Evolutionary conservation across 2,329 filamentous ascomycete species (phyloP).

Genomic region (Alternaria postmessia): DNA sequence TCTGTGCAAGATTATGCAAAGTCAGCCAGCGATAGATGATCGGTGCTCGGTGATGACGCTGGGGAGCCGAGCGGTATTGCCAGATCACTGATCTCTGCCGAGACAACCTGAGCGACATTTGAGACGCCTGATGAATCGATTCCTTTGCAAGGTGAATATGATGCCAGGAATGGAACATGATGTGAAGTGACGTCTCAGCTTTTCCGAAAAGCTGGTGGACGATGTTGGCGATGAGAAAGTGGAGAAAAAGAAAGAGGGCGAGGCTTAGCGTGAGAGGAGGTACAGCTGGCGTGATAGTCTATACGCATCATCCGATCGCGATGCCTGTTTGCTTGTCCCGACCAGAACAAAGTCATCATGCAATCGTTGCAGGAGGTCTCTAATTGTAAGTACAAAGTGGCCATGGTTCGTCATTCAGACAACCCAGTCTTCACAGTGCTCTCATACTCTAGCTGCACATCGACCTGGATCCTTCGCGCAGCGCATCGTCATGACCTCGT

Average conservation of each 20-base stretch:
- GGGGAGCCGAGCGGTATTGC: slow-evolving; percentile 14
- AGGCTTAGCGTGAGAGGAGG: background rate
- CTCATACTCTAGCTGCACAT: background rate
- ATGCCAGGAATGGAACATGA: slow-evolving; percentile 1
- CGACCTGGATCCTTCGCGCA: background rate
- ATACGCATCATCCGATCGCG: background rate
- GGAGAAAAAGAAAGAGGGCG: background rate
- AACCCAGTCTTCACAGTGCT: background rate
- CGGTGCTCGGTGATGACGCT: slow-evolving; percentile 10
- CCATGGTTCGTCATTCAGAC: background rate
- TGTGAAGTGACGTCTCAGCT: background rate
- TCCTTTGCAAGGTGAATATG: slow-evolving; percentile 1
- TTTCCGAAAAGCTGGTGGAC: background rate
- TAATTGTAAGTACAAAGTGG: background rate
- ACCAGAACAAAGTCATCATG: background rate
- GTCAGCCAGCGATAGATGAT: slow-evolving; percentile 11
- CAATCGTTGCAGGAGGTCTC: background rate
- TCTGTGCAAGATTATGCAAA: slow-evolving; percentile 6
- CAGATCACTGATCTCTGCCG: slow-evolving; percentile 1
- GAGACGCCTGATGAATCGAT: background rate
- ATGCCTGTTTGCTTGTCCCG: background rate
- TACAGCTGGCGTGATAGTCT: background rate
- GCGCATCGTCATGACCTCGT: background rate
- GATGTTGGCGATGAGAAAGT: slow-evolving; percentile 2
- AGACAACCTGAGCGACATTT: slow-evolving; percentile 4